Conservation (phyloP, 129 eudicot genomes). For the Mikania micrantha region DNA sequence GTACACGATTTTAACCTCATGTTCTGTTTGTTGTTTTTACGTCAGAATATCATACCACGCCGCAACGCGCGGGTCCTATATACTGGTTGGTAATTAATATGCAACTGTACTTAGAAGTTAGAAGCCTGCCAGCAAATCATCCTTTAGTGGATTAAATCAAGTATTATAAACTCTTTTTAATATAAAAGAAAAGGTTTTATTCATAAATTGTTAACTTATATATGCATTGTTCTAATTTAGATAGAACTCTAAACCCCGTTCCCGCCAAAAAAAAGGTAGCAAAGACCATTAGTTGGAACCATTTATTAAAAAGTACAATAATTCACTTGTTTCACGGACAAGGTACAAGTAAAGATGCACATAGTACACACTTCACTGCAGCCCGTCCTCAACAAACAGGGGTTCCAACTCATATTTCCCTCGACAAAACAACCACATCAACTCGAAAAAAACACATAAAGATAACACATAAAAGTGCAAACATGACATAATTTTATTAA, state of each 20-base stretch:
- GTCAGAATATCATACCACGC: no score
- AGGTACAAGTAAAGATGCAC: constrained; percentile 15
- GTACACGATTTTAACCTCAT: no score
- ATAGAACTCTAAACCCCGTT: not conserved
- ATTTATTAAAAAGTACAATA: constrained; percentile 22
- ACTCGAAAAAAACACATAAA: constrained; percentile 17
- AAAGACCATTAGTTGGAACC: constrained; percentile 4
- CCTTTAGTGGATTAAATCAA: no score
- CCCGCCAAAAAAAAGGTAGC: not conserved
- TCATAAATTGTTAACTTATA: not conserved
- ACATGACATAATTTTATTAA: constrained; percentile 8
- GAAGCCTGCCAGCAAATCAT: no score
- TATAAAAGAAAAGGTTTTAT: not conserved
- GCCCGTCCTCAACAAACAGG: constrained; percentile 11
- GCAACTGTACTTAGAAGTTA: no score
- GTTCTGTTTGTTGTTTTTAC: no score
- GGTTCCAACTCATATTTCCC: constrained; percentile 12
- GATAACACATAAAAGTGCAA: not conserved
- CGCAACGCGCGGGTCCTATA: no score
- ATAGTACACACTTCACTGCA: constrained; percentile 8
- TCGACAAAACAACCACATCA: constrained; percentile 8
- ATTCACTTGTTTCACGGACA: constrained; percentile 8
- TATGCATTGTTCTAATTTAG: not conserved
- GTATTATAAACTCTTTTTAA: no score
- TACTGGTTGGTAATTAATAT: no score